These are phyloP conservation scores for Breviolum minutum DNA, from an alignment of 73 alveolate species.

Conservation along the genomic window DNA sequence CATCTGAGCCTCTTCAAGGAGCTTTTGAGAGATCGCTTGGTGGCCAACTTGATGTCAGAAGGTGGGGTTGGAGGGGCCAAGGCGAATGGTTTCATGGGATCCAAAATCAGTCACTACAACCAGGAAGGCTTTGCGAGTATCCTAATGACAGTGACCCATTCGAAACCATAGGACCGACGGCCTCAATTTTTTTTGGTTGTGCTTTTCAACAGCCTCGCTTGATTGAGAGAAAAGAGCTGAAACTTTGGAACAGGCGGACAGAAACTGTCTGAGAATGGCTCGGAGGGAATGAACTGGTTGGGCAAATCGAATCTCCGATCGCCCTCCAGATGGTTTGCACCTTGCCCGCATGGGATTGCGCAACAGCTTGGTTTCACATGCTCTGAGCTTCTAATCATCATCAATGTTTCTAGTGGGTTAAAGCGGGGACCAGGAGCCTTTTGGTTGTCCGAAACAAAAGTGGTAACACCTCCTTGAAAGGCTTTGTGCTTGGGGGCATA, in stretches of 20 bases:
- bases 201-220: too few species aligned
- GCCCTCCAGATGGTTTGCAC: constrained; percentile 41
- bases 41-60: constrained; percentile 55
- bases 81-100: background rate
- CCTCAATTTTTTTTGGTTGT: too few species aligned
- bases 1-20: constrained; percentile 57
- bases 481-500: too few species aligned
- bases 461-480: too few species aligned
- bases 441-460: too few species aligned
- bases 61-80: background rate
- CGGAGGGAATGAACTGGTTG: background rate
- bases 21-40: constrained; percentile 27
- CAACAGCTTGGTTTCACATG: background rate
- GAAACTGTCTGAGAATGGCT: background rate
- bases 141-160: background rate
- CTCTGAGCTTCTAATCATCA: background rate
- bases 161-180: background rate
- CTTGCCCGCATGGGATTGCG: background rate
- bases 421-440: too few species aligned
- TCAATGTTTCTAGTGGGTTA: background rate
- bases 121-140: too few species aligned
- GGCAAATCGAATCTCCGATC: background rate
- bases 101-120: too few species aligned
- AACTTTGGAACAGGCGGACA: background rate
- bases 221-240: too few species aligned